These are phyloP conservation scores for Nannizzia gypsea DNA, from an alignment of 2,329 filamentous ascomycete genomes.

Conservation along the genomic window DNA sequence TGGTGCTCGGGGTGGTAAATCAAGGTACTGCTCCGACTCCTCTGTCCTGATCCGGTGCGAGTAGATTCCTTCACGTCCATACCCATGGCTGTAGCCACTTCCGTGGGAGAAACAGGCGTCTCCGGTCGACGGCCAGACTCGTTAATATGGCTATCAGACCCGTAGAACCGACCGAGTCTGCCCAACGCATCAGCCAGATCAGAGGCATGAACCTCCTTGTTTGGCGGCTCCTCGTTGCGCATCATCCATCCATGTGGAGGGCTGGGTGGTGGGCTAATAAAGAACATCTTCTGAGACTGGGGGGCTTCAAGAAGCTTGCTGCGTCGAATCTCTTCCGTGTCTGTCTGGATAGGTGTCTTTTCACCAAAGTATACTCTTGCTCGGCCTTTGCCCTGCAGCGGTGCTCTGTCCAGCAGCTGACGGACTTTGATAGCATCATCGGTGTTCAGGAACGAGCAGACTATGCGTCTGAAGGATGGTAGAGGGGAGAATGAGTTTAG, in stretches of 20 bases:
- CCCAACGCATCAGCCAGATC: constrained; percentile 48
- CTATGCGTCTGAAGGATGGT: constrained; percentile 39
- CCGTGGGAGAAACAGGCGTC: constrained; percentile 11
- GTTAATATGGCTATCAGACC: constrained; percentile 2
- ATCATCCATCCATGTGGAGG: constrained; percentile 56
- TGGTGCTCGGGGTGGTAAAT: constrained; percentile 54
- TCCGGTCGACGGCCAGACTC: constrained; percentile 18
- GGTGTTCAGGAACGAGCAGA: constrained; percentile 37
- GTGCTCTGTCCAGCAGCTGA: constrained; percentile 30
- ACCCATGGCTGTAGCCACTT: constrained; percentile 7
- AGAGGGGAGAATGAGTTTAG: constrained; percentile 42
- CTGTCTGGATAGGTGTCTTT: constrained; percentile 30
- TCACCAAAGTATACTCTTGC: constrained; percentile 24
- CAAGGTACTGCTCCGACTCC: constrained; percentile 45
- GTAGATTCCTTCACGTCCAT: background rate
- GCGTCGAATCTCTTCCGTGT: constrained; percentile 35
- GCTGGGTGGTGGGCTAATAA: constrained; percentile 52
- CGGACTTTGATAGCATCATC: constrained; percentile 34
- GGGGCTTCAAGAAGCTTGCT: constrained; percentile 44
- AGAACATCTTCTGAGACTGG: constrained; percentile 51
- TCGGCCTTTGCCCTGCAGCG: constrained; percentile 23
- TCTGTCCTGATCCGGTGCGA: constrained; percentile 22
- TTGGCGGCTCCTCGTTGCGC: constrained; percentile 51
- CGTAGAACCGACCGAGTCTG: constrained; percentile 35
- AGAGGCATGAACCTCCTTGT: constrained; percentile 53